Conservation (phyloP, 1,284 basidiomycete species). For the Trichosporon sp. region DNA sequence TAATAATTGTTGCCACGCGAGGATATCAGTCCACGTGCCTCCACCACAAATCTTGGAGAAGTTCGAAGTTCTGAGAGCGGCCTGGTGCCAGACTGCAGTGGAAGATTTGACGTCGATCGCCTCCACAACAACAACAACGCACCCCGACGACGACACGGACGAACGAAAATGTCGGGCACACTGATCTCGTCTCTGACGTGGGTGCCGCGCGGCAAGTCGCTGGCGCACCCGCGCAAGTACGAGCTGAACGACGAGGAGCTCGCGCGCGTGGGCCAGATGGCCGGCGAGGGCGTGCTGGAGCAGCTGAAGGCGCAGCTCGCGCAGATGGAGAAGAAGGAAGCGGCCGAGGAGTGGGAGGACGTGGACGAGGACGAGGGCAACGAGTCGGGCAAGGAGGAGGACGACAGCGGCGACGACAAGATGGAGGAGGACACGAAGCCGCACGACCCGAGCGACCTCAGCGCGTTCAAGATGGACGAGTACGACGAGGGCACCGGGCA, state of each 20-base stretch:
- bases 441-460: conserved; percentile 68
- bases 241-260: conserved; percentile 87
- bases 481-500: conserved; percentile 79
- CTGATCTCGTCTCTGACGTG: conserved; percentile 59
- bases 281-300: conserved; percentile 76
- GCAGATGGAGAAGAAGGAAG: conserved; percentile 60
- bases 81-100: not conserved
- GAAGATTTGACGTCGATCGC: not conserved
- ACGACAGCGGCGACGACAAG: conserved; percentile 50
- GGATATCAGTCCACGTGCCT: conserved; percentile 1
- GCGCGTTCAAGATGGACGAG: conserved; percentile 84
- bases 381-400: conserved; percentile 28
- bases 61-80: not conserved
- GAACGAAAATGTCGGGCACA: conserved; percentile 45
- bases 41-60: conserved; percentile 5
- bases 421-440: conserved; percentile 35
- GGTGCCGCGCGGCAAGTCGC: conserved; percentile 78
- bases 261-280: conserved; percentile 81
- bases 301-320: conserved; percentile 71
- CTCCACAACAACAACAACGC: not conserved
- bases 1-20: not conserved
- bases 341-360: conserved; percentile 45
- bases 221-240: conserved; percentile 78
- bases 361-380: conserved; percentile 29
- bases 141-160: not conserved